phyloP scores from a whole-genome alignment of 1,139 yeast species.

The Chernovozyma sophiae-reginae region DNA sequence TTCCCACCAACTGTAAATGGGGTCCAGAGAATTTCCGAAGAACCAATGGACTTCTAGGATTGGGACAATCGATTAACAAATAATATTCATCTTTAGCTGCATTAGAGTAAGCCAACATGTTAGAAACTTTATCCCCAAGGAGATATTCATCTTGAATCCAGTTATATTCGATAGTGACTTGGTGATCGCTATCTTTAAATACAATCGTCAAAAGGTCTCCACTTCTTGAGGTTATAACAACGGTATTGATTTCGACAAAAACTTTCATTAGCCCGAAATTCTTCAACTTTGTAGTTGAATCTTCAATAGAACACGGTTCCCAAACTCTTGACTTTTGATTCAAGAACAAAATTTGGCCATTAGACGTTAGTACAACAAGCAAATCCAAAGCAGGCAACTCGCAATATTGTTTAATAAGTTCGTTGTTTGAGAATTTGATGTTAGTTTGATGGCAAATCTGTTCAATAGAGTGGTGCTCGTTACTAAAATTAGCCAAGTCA shows the following conservation, averaged over 20 bases:
- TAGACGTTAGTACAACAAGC: slow-evolving; percentile 56
- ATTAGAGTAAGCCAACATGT: slow-evolving; percentile 37
- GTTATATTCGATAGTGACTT: slow-evolving; percentile 10
- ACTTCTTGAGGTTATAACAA: slow-evolving; percentile 47
- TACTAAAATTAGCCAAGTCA: slow-evolving; percentile 24
- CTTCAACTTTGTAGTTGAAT: slow-evolving; percentile 22
- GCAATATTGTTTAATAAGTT: slow-evolving; percentile 59
- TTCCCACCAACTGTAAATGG: slow-evolving; percentile 12
- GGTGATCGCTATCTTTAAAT: slow-evolving; percentile 20
- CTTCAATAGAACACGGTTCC: slow-evolving; percentile 29
- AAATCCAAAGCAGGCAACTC: slow-evolving; percentile 34
- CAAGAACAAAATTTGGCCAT: slow-evolving; percentile 49
- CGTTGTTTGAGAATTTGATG: slow-evolving; percentile 37
- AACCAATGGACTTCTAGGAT: slow-evolving; percentile 55
- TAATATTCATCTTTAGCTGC: slow-evolving; percentile 20
- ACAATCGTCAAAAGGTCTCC: slow-evolving; percentile 50
- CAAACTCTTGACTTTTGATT: slow-evolving; percentile 14
- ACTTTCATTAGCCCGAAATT: slow-evolving; percentile 53
- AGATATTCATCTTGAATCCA: slow-evolving; percentile 22
- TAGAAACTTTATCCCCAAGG: slow-evolving; percentile 46
- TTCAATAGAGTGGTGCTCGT: slow-evolving; percentile 23
- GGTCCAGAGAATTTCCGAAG: slow-evolving; percentile 33
- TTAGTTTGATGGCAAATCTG: slow-evolving; percentile 26
- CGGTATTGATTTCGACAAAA: slow-evolving; percentile 33
- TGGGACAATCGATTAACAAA: slow-evolving; percentile 61